phyloP scores from a whole-genome alignment of 805 yeast genomes.

The Spathaspora passalidarum region DNA sequence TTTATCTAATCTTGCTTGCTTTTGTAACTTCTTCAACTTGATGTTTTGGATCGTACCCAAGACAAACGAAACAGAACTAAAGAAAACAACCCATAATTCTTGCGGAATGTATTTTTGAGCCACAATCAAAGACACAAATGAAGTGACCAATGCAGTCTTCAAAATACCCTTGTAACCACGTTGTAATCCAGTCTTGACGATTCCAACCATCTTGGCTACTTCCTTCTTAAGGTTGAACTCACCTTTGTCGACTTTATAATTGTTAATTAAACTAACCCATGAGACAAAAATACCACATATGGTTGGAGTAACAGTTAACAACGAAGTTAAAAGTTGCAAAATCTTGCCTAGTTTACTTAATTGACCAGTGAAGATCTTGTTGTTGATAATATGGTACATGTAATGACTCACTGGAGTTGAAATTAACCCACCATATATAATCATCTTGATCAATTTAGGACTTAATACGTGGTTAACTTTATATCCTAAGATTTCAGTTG shows the following conservation, averaged over 20 bases:
- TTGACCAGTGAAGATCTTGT: constrained; percentile 37
- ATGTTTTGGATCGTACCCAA: constrained; percentile 64
- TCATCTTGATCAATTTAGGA: constrained; percentile 49
- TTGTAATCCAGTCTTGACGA: constrained; percentile 32
- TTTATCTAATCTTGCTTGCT: constrained; percentile 3
- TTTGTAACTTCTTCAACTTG: constrained; percentile 41
- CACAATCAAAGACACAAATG: constrained; percentile 46
- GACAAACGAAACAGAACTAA: constrained; percentile 54
- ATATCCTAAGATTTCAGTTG: constrained; percentile 12
- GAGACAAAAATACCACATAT: constrained; percentile 46
- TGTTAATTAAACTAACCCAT: constrained; percentile 52
- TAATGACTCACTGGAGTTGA: constrained; percentile 60
- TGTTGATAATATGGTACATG: constrained; percentile 48
- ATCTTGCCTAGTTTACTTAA: constrained; percentile 41
- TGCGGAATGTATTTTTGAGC: constrained; percentile 59
- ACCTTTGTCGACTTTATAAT: constrained; percentile 17
- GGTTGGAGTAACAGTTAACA: constrained; percentile 55
- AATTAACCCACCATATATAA: constrained; percentile 51
- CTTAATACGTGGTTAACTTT: constrained; percentile 40
- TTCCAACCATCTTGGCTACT: constrained; percentile 11
- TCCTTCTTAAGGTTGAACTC: constrained; percentile 11
- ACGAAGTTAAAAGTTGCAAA: constrained; percentile 49
- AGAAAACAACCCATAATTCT: constrained; percentile 64
- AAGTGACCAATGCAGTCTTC: constrained; percentile 53
- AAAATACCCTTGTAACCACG: constrained; percentile 46